These are phyloP conservation scores for Calycina herbarum DNA, from an alignment of 2,329 filamentous ascomycete genomes.

Conservation along the genomic window DNA sequence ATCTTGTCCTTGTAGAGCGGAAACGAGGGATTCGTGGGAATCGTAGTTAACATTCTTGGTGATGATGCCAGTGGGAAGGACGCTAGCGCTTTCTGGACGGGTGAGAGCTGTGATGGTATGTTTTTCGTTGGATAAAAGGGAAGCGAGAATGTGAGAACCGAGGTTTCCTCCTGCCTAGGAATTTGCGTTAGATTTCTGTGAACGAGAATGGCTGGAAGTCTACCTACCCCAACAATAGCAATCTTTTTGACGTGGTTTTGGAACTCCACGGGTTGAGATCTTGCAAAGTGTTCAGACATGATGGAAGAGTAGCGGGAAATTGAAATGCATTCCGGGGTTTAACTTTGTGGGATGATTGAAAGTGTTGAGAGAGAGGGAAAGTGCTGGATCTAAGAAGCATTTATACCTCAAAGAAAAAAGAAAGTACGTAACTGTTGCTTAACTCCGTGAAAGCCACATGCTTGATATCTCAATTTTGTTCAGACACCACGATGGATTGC, in stretches of 20 bases:
- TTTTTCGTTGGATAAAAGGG: conserved; percentile 38
- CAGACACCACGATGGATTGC: too few species aligned
- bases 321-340: too few species aligned
- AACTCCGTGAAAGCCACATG: too few species aligned
- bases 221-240: conserved; percentile 50
- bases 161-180: conserved; percentile 41
- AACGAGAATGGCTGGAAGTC: neutral
- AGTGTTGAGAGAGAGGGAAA: too few species aligned
- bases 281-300: conserved; percentile 18
- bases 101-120: conserved; percentile 52
- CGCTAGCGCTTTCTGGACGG: conserved; percentile 44
- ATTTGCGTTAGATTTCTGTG: conserved; percentile 1
- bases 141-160: conserved; percentile 41
- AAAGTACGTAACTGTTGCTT: too few species aligned
- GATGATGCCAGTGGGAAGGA: conserved; percentile 43
- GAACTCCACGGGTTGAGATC: conserved; percentile 22
- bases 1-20: conserved; percentile 54
- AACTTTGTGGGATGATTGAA: too few species aligned
- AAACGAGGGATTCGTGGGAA: conserved; percentile 45
- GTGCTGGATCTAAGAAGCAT: too few species aligned
- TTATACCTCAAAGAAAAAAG: too few species aligned
- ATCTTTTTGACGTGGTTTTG: conserved; percentile 46
- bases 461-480: too few species aligned
- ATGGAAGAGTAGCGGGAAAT: too few species aligned
- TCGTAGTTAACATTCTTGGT: conserved; percentile 47